These are phyloP conservation scores for Phalaenopsis equestris DNA, from an alignment of 106 monocot species.

Conservation along the genomic window DNA sequence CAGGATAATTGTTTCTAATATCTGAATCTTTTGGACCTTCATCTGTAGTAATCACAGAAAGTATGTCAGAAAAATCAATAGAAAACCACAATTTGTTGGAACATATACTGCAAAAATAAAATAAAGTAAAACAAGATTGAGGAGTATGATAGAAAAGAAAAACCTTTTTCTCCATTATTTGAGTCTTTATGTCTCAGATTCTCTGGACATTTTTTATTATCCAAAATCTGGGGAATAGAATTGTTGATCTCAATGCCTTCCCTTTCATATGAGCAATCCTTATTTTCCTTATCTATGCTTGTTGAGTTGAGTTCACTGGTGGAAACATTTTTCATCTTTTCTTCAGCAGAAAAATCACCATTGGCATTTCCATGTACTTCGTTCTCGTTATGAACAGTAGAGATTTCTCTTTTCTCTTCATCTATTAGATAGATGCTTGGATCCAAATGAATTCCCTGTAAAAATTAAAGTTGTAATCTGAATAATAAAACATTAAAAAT, in stretches of 20 bases:
- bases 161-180: conserved; percentile 10
- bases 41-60: conserved; percentile 13
- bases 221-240: conserved; percentile 17
- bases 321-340: conserved; percentile 14
- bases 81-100: neutral
- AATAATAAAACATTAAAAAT: neutral
- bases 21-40: conserved; percentile 31
- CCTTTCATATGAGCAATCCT: conserved; percentile 10
- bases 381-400: conserved; percentile 18
- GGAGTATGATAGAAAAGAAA: neutral
- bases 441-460: conserved; percentile 96
- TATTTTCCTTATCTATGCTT: conserved; percentile 14
- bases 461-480: conserved; percentile 12
- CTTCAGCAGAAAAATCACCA: conserved; percentile 11
- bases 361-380: conserved; percentile 9
- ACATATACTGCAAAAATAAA: neutral
- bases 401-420: conserved; percentile 57
- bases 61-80: neutral
- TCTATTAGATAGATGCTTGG: conserved; percentile 99
- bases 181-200: neutral
- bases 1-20: conserved; percentile 13
- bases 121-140: neutral
- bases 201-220: conserved; percentile 15
- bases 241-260: conserved; percentile 14
- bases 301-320: conserved; percentile 12